phyloP scores from a whole-genome alignment of 352 stramenopile genomes.

The Aphanomyces euteiches region DNA sequence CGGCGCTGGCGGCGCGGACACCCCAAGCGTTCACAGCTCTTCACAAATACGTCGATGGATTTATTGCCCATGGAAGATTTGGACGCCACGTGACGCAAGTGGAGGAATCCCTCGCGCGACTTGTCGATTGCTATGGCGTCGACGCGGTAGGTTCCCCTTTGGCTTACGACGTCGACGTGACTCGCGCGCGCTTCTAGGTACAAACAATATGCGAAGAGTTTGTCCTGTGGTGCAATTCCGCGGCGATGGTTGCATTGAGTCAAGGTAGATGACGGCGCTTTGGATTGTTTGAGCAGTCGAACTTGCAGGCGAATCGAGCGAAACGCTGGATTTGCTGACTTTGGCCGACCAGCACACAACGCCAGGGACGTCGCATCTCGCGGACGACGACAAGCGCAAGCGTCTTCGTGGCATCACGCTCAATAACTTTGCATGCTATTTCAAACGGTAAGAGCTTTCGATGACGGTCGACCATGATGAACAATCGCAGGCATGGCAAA shows the following conservation, averaged over 20 bases:
- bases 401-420: slow-evolving; percentile 49
- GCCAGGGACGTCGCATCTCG: background rate
- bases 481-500: background rate
- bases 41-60: background rate
- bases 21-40: background rate
- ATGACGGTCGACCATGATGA: background rate
- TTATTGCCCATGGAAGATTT: background rate
- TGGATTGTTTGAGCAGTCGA: background rate
- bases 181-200: slow-evolving; percentile 4
- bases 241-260: slow-evolving; percentile 49
- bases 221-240: slow-evolving; percentile 54
- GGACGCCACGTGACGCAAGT: background rate
- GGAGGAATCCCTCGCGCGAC: background rate
- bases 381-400: background rate
- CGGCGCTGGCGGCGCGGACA: slow-evolving; percentile 35
- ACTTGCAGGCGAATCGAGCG: slow-evolving; percentile 19
- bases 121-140: background rate
- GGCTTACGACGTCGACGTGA: background rate
- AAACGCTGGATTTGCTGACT: slow-evolving; percentile 36
- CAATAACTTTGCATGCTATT: slow-evolving; percentile 66
- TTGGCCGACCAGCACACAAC: slow-evolving; percentile 54
- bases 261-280: background rate
- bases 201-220: slow-evolving; percentile 47
- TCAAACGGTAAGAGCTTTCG: slow-evolving; percentile 36
- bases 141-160: background rate